Evolutionary conservation across 2,329 filamentous ascomycete genomes (phyloP).

Genomic region (Ceratocystis smalleyi): DNA sequence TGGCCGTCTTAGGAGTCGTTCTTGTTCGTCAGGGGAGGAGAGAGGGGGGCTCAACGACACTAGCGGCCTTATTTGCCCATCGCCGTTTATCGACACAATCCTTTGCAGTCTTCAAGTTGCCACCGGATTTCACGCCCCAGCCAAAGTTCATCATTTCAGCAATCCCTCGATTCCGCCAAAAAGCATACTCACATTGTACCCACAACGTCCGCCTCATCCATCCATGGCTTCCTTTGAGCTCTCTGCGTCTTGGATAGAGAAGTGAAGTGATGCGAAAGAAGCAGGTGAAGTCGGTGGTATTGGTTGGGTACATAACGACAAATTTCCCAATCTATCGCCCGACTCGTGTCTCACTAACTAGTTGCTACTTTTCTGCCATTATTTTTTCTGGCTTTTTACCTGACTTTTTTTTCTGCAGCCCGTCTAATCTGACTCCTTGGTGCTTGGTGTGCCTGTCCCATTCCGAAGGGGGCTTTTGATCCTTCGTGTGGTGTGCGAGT

Average conservation of each 20-base stretch:
- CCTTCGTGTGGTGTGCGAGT: background rate
- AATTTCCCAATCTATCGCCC: background rate
- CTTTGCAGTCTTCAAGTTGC: background rate
- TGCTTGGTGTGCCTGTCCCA: background rate
- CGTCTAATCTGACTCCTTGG: background rate
- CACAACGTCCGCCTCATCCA: background rate
- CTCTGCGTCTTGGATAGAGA: background rate
- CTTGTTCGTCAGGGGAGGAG: background rate
- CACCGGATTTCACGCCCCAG: background rate
- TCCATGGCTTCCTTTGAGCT: background rate
- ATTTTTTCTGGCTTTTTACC: background rate
- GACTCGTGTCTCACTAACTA: background rate
- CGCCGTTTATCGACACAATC: background rate
- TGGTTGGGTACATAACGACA: background rate
- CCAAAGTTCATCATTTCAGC: background rate
- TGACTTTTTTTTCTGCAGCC: background rate
- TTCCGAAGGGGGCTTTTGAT: conserved; percentile 1
- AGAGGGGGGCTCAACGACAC: background rate
- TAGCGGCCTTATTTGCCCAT: background rate
- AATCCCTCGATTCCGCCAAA: too few species aligned
- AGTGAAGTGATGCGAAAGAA: background rate
- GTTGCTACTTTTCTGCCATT: too few species aligned
- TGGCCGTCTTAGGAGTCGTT: background rate
- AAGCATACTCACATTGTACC: background rate
- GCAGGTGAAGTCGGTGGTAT: background rate